Evolutionary conservation across 176 grass and related monocot species (phyloP), one percentile per base, ranked within the genome.

Genomic region (Phyllostachys edulis): DNA sequence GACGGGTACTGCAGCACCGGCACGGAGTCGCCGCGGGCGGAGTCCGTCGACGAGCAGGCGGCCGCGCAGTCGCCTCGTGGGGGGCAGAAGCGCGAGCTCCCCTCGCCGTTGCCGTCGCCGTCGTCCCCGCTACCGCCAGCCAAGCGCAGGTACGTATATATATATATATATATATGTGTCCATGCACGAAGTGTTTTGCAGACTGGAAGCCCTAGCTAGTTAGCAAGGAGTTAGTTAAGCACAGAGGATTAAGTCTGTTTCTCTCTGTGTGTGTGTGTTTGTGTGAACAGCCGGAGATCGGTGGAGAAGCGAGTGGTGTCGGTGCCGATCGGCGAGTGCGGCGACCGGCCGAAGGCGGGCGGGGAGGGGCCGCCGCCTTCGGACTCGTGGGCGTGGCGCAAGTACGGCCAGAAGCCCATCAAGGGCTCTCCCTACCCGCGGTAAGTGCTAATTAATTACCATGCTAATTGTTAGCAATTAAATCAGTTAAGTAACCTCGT

Each of bases 351-450:
- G 15, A 92, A 71, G 57, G 91, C 88, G 2, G 80, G 59, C 57
- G 93, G 93, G 1, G 97, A 96, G 88, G 93, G 97, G 6, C 87
- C 93, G 80, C 97, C 97, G 79, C 93, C 97, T 76, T 82, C 93
- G 67, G 97, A 99, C 89, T 99, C 97, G 38, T 99, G 97, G 97
- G 83, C 97, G 26, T 99, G 97, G 97, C 87, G 97, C 13, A 99
- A 99, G 90, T 99, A 99, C 16, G 97, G 97, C 54, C 97, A 99
- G 93, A 99, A 99, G 84, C 97, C 97, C 42, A 99, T 99, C 90
- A 99, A 99, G 77, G 97, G 97, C 71, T 99, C 97, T 18, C 96
- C 97, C 51, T 96, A 94, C 65, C 97, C 97, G 0, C 84, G 97
- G 97, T 99, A 78, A 14, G 6, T 71, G 62, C 62, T 16, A 50